These are phyloP conservation scores for Millerozyma miso DNA, from an alignment of 805 yeast genomes.

Conservation along the genomic window DNA sequence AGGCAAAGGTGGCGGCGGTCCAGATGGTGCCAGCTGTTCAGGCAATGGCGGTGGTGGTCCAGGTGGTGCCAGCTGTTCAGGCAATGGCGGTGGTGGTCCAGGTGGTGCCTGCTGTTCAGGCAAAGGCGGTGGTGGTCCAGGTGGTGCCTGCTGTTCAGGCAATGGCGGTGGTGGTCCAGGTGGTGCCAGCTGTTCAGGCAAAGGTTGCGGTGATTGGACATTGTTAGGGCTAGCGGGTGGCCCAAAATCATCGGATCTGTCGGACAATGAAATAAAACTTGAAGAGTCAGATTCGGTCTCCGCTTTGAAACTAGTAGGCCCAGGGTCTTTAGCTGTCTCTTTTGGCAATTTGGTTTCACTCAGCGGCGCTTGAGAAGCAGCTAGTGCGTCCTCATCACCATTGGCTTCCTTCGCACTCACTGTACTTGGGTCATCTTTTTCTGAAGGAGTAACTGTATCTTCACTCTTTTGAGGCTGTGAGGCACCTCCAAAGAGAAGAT, in stretches of 20 bases:
- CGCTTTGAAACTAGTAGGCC: neutral
- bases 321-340: neutral
- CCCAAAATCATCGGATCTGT: neutral
- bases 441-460: conserved; percentile 10
- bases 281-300: neutral
- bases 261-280: neutral
- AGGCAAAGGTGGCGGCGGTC: conserved; percentile 17
- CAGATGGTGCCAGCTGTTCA: conserved; percentile 4
- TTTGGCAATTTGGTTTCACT: neutral
- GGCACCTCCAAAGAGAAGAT: conserved; percentile 50
- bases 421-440: conserved; percentile 1
- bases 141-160: neutral
- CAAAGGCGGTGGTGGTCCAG: conserved; percentile 7
- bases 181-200: neutral
- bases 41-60: conserved; percentile 11
- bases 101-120: conserved; percentile 8
- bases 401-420: neutral
- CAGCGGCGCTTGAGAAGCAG: neutral
- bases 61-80: conserved; percentile 17
- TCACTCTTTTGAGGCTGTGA: conserved; percentile 29
- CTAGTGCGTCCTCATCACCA: neutral
- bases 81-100: conserved; percentile 13
- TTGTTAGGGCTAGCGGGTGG: neutral
- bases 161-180: conserved; percentile 4
- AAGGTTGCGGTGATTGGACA: neutral